phyloP scores from a whole-genome alignment of 2,329 filamentous ascomycete genomes.

The Fusarium subtropicale region DNA sequence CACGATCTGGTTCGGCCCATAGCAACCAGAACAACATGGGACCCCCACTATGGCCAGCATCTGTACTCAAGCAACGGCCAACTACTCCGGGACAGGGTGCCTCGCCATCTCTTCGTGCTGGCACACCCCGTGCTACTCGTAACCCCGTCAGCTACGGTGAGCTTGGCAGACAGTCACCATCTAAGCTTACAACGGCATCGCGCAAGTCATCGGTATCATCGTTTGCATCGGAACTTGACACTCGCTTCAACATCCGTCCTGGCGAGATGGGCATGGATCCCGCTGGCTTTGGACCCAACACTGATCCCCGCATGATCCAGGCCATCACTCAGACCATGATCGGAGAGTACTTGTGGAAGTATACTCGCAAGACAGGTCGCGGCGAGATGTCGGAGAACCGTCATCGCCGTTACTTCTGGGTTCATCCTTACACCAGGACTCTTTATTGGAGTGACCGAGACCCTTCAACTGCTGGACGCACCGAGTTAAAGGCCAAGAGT shows the following conservation, averaged over 20 bases:
- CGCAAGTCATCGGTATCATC: slow-evolving; percentile 89
- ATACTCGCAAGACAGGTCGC: slow-evolving; percentile 93
- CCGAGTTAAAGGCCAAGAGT: slow-evolving; percentile 84
- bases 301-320: slow-evolving; percentile 98
- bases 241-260: slow-evolving; percentile 81
- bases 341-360: slow-evolving; percentile 98
- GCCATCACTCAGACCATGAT: slow-evolving; percentile 99
- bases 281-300: slow-evolving; percentile 74
- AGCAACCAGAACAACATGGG: slow-evolving; percentile 73
- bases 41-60: slow-evolving; percentile 85
- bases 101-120: slow-evolving; percentile 52
- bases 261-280: slow-evolving; percentile 65
- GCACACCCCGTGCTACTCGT: slow-evolving; percentile 65
- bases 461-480: slow-evolving; percentile 80
- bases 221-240: slow-evolving; percentile 93
- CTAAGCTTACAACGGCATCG: slow-evolving; percentile 51
- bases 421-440: slow-evolving; percentile 96
- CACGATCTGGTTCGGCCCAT: slow-evolving; percentile 68
- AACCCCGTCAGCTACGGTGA: slow-evolving; percentile 61
- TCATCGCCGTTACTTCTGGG: slow-evolving; percentile 98
- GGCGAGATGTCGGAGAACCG: slow-evolving; percentile 88
- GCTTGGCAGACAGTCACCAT: slow-evolving; percentile 62
- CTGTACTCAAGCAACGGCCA: slow-evolving; percentile 70
- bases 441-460: slow-evolving; percentile 97
- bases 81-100: slow-evolving; percentile 68